phyloP scores from a whole-genome alignment of 139 green algal genomes.

The Ettlia oleoabundans region DNA sequence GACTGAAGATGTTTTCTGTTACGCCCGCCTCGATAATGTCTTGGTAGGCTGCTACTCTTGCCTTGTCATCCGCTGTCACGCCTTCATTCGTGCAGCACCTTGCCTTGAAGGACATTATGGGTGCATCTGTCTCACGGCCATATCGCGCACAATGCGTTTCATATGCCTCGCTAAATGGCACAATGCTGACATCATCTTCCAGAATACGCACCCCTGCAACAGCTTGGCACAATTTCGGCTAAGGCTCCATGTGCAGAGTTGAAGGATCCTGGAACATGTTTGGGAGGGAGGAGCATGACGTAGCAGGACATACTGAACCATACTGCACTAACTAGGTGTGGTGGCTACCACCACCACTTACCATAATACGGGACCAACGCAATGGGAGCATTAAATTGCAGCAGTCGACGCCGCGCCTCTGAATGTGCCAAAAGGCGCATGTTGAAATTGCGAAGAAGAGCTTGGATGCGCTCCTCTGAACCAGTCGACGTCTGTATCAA shows the following conservation, averaged over 20 bases:
- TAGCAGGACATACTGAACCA: neutral
- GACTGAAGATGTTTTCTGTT: constrained; percentile 93
- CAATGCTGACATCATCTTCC: constrained; percentile 90
- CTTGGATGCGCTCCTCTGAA: constrained; percentile 79
- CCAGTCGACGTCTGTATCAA: constrained; percentile 12
- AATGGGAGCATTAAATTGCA: constrained; percentile 81
- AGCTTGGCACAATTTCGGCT: too few relatives aligned
- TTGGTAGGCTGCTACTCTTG: constrained; percentile 69
- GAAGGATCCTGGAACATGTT: too few relatives aligned
- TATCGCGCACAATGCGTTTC: constrained; percentile 93
- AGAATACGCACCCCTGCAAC: constrained; percentile 75
- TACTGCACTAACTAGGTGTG: neutral
- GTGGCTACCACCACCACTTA: neutral
- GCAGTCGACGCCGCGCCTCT: constrained; percentile 66
- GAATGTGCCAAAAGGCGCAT: constrained; percentile 79
- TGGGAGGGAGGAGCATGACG: too few relatives aligned
- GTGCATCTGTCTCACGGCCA: constrained; percentile 88
- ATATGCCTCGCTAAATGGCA: constrained; percentile 89
- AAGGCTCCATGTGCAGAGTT: too few relatives aligned
- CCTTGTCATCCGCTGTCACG: neutral
- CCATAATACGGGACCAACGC: constrained; percentile 48
- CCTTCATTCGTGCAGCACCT: constrained; percentile 48
- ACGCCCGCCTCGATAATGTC: constrained; percentile 73
- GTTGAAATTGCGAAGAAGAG: constrained; percentile 83
- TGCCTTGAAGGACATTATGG: constrained; percentile 93